Conservation (phyloP, 2,329 filamentous ascomycete species). For the Xylaria sp. region DNA sequence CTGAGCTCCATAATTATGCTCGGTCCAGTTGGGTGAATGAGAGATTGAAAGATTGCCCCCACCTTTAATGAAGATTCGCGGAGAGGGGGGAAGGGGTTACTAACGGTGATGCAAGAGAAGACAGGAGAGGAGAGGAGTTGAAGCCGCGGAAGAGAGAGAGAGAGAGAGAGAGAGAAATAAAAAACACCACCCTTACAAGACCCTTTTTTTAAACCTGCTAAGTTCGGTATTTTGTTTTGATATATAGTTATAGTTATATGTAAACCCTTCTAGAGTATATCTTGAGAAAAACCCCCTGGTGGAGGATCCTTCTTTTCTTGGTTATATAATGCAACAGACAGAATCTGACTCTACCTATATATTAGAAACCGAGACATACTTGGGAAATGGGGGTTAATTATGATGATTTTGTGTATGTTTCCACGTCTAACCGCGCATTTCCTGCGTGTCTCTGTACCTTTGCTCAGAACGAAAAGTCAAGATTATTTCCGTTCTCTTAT, state of each 20-base stretch:
- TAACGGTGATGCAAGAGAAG: too few species aligned
- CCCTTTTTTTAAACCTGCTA: neutral
- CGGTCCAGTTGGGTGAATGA: slow-evolving; percentile 37
- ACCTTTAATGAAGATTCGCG: too few species aligned
- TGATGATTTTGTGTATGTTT: neutral
- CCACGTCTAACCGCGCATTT: neutral
- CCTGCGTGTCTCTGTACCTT: too few species aligned
- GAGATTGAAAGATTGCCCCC: too few species aligned
- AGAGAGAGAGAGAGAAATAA: too few species aligned
- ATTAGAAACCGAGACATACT: too few species aligned
- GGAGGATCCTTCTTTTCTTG: slow-evolving; percentile 26
- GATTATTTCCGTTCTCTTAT: neutral
- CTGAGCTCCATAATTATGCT: slow-evolving; percentile 45
- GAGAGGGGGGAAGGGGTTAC: neutral
- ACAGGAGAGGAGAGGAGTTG: neutral
- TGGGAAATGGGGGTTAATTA: too few species aligned
- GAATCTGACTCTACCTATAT: neutral
- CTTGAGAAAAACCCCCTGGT: slow-evolving; percentile 26
- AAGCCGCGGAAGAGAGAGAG: neutral
- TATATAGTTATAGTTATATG: slow-evolving; percentile 21
- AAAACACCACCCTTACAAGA: neutral
- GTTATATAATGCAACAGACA: slow-evolving; percentile 29
- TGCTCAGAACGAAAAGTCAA: neutral
- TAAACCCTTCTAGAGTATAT: slow-evolving; percentile 21
- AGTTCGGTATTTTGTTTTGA: slow-evolving; percentile 19